Conservation (phyloP, 2,329 filamentous ascomycete genomes). For the Colletotrichum tanaceti region DNA sequence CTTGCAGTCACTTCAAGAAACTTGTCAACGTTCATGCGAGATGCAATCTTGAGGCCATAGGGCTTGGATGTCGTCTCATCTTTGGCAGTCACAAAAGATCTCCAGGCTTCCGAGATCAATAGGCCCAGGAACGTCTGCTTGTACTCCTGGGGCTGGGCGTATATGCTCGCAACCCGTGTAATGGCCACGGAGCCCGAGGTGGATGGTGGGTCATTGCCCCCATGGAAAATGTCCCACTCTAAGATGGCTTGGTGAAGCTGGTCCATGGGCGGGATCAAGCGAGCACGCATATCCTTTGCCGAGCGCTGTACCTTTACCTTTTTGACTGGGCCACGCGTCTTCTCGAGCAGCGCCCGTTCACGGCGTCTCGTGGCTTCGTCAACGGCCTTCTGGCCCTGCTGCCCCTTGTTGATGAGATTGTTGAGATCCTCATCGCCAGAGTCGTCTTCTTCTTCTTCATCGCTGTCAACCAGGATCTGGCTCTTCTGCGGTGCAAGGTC, state of each 20-base stretch:
- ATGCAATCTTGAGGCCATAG: conserved; percentile 89
- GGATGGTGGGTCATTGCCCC: conserved; percentile 85
- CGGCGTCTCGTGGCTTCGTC: conserved; percentile 60
- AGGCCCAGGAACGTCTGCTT: conserved; percentile 91
- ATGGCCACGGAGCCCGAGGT: conserved; percentile 70
- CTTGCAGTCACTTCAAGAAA: conserved; percentile 92
- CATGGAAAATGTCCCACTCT: conserved; percentile 94
- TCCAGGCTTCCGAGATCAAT: conserved; percentile 93
- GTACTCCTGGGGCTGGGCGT: conserved; percentile 81
- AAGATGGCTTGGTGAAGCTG: conserved; percentile 87
- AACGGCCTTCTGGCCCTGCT: conserved; percentile 60
- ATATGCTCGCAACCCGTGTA: conserved; percentile 80
- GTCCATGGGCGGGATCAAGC: conserved; percentile 89
- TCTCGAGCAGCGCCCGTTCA: conserved; percentile 62
- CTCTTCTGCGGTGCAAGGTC: conserved; percentile 80
- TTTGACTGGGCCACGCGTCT: conserved; percentile 79
- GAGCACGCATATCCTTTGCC: conserved; percentile 92
- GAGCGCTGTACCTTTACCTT: conserved; percentile 85
- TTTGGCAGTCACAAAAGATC: conserved; percentile 88
- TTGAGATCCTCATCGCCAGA: conserved; percentile 64
- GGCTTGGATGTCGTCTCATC: conserved; percentile 85
- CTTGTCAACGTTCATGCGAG: conserved; percentile 88
- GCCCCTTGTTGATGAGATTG: conserved; percentile 60
- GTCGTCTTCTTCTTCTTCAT: conserved; percentile 72
- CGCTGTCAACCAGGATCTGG: conserved; percentile 90